These are phyloP conservation scores for Incumbomyces delicatus DNA, from an alignment of 2,329 filamentous ascomycete species.

Conservation along the genomic window DNA sequence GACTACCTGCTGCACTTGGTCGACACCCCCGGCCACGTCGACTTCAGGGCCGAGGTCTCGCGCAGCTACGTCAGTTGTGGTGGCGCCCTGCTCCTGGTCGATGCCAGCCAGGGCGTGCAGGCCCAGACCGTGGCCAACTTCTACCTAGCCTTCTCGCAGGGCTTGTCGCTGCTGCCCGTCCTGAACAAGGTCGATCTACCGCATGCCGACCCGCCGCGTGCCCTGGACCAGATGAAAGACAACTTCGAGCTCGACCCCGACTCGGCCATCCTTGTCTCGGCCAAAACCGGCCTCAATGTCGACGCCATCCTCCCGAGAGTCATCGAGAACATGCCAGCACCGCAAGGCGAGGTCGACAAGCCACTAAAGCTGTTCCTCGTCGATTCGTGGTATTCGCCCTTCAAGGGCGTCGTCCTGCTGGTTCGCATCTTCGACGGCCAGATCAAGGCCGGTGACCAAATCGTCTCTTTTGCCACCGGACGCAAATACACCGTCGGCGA, in stretches of 20 bases:
- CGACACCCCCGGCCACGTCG: constrained; percentile 94
- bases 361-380: constrained; percentile 79
- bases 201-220: constrained; percentile 75
- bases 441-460: constrained; percentile 68
- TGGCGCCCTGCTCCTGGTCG: constrained; percentile 82
- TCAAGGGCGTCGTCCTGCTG: constrained; percentile 83
- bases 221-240: constrained; percentile 73
- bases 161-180: constrained; percentile 75
- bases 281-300: constrained; percentile 88
- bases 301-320: constrained; percentile 73
- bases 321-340: constrained; percentile 73
- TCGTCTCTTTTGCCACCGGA: constrained; percentile 81
- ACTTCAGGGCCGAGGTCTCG: constrained; percentile 93
- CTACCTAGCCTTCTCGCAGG: constrained; percentile 90
- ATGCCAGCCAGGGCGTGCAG: constrained; percentile 93
- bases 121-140: constrained; percentile 98
- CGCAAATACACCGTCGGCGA: constrained; percentile 89
- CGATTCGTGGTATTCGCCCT: constrained; percentile 97
- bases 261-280: constrained; percentile 69
- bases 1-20: constrained; percentile 94
- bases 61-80: constrained; percentile 93
- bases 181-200: constrained; percentile 95
- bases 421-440: constrained; percentile 86
- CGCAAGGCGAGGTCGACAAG: constrained; percentile 60
- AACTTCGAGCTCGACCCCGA: constrained; percentile 80